phyloP scores from a whole-genome alignment of 2,329 filamentous ascomycete genomes.

The Phialophora chinensis region DNA sequence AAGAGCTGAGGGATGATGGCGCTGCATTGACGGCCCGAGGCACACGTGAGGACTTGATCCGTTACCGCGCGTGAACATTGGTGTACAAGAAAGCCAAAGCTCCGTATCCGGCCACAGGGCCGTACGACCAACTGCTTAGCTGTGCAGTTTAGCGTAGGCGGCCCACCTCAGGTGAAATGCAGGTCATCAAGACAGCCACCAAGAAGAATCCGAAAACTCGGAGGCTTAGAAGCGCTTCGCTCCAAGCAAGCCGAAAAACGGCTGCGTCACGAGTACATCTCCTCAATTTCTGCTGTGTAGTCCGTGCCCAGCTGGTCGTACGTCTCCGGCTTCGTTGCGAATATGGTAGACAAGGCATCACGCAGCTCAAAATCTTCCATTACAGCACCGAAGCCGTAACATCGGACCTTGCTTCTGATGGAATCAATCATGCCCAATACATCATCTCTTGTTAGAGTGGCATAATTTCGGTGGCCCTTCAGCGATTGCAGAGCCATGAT shows the following conservation, averaged over 20 bases:
- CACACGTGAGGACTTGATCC: constrained; percentile 45
- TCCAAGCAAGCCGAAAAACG: background rate
- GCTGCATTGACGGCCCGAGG: constrained; percentile 48
- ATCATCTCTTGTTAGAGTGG: constrained; percentile 70
- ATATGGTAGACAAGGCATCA: constrained; percentile 76
- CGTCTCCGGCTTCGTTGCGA: constrained; percentile 60
- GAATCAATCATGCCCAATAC: constrained; percentile 74
- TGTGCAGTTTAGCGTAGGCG: background rate
- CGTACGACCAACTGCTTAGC: background rate
- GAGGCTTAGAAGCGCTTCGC: background rate
- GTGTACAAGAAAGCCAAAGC: background rate
- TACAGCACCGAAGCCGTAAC: constrained; percentile 81
- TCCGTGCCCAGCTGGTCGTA: constrained; percentile 37
- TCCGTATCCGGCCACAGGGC: background rate
- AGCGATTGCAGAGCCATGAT: constrained; percentile 94
- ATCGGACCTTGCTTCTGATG: constrained; percentile 79
- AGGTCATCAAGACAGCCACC: background rate
- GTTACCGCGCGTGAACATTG: background rate
- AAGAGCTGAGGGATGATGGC: constrained; percentile 46
- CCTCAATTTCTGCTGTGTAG: constrained; percentile 37
- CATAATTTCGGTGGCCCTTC: constrained; percentile 71
- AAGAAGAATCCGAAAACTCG: constrained; percentile 5
- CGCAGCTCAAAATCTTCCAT: constrained; percentile 69
- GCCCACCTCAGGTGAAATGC: background rate
- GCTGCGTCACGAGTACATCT: constrained; percentile 38